Conservation (phyloP, 2,329 filamentous ascomycete species). For the Tolypocladium endophyticum region DNA sequence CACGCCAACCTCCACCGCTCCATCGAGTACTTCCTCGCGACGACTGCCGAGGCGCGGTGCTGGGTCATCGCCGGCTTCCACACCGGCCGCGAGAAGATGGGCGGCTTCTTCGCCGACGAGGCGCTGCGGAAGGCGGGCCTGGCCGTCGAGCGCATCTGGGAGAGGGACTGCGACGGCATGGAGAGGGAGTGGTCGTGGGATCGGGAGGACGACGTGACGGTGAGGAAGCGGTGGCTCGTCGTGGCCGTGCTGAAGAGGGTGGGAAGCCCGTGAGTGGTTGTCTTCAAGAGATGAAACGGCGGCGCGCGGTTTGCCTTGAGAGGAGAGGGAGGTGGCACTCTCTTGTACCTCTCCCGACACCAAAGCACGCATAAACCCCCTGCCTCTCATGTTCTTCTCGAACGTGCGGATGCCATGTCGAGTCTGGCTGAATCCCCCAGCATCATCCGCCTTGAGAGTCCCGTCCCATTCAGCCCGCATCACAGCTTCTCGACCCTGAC, state of each 20-base stretch:
- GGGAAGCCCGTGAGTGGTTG: neutral
- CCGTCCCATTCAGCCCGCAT: neutral
- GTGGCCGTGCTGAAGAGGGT: constrained; percentile 39
- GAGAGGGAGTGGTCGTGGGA: constrained; percentile 52
- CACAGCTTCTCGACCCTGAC: neutral
- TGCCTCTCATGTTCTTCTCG: neutral
- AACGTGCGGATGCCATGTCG: neutral
- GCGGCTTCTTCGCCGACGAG: constrained; percentile 47
- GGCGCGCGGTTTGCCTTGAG: neutral
- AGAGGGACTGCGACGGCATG: constrained; percentile 55
- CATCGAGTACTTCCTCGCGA: constrained; percentile 49
- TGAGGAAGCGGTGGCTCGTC: constrained; percentile 62
- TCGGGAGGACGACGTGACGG: constrained; percentile 51
- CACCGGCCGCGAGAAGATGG: constrained; percentile 55
- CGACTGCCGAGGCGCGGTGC: constrained; percentile 33
- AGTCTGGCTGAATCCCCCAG: neutral
- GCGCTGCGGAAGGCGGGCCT: constrained; percentile 28
- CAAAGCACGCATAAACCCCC: neutral
- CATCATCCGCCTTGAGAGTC: neutral
- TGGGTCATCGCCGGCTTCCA: constrained; percentile 65
- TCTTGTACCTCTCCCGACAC: neutral
- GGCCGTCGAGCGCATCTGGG: constrained; percentile 51
- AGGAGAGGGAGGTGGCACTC: neutral
- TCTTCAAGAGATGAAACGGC: neutral
- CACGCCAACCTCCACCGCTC: constrained; percentile 56